phyloP scores from a whole-genome alignment of 106 monocot genomes.

The Dendrobium huoshanense region DNA sequence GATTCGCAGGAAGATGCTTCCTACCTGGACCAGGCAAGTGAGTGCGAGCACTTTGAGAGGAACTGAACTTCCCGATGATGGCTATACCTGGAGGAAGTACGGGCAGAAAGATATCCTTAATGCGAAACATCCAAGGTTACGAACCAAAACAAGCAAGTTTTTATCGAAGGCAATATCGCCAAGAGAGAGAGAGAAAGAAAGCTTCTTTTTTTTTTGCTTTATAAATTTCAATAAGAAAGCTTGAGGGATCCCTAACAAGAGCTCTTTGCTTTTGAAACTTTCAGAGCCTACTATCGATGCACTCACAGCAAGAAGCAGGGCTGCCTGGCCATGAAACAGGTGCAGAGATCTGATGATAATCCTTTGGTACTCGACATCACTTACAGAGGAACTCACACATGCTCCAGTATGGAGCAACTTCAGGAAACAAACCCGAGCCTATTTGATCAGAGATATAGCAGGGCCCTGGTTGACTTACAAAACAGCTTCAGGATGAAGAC shows the following conservation, averaged over 20 bases:
- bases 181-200: neutral
- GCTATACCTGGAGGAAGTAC: slow-evolving; percentile 58
- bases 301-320: slow-evolving; percentile 25
- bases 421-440: neutral
- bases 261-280: neutral
- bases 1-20: neutral
- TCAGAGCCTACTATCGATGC: slow-evolving; percentile 40
- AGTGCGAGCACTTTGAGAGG: neutral
- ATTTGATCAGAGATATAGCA: neutral
- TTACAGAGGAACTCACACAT: slow-evolving; percentile 31
- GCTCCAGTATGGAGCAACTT: neutral
- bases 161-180: neutral
- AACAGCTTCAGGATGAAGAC: slow-evolving; percentile 19
- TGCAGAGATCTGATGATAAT: slow-evolving; percentile 32
- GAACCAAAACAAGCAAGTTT: neutral
- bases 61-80: slow-evolving; percentile 27
- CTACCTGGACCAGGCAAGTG: neutral
- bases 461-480: slow-evolving; percentile 9
- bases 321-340: slow-evolving; percentile 41
- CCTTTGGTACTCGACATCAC: slow-evolving; percentile 27
- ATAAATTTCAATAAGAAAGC: neutral
- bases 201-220: neutral
- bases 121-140: slow-evolving; percentile 45
- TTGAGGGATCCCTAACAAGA: no score
- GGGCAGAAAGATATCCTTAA: slow-evolving; percentile 56